Conservation (phyloP, 306 rosid genomes). For the Prosopis cineraria region DNA sequence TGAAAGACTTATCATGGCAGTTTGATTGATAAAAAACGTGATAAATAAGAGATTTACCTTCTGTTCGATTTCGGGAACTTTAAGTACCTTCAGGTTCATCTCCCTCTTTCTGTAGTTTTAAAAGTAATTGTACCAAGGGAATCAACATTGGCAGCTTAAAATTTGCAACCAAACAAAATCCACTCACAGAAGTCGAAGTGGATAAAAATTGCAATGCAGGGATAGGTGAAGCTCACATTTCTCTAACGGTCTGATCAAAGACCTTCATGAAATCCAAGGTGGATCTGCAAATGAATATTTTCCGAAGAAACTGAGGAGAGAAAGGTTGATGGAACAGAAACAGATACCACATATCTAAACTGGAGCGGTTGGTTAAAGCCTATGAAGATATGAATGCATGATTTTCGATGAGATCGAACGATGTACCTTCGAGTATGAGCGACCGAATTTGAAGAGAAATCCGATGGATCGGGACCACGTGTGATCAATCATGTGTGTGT, state of each 20-base stretch:
- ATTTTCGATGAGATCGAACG: background rate
- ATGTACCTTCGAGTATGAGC: background rate
- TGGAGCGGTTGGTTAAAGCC: background rate
- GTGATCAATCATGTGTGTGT: background rate
- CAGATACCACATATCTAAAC: no score
- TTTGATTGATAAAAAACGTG: background rate
- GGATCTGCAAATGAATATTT: constrained; percentile 47
- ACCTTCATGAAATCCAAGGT: constrained; percentile 98
- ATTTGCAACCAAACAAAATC: background rate
- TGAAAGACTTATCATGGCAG: background rate
- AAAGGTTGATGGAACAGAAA: background rate
- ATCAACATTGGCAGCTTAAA: constrained; percentile 27
- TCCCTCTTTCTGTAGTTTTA: constrained; percentile 81
- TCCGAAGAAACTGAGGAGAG: background rate
- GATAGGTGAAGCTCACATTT: constrained; percentile 62
- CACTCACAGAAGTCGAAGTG: background rate
- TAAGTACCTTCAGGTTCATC: constrained; percentile 93
- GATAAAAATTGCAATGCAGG: background rate
- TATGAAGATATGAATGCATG: background rate
- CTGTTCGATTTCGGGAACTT: constrained; percentile 98
- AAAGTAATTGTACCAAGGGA: constrained; percentile 24
- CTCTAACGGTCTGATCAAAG: constrained; percentile 96
- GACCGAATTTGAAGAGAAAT: background rate
- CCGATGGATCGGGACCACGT: background rate
- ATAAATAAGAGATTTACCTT: constrained; percentile 50